phyloP scores from a whole-genome alignment of 495 filamentous ascomycete species.

The Penicillium macrosclerotiorum region DNA sequence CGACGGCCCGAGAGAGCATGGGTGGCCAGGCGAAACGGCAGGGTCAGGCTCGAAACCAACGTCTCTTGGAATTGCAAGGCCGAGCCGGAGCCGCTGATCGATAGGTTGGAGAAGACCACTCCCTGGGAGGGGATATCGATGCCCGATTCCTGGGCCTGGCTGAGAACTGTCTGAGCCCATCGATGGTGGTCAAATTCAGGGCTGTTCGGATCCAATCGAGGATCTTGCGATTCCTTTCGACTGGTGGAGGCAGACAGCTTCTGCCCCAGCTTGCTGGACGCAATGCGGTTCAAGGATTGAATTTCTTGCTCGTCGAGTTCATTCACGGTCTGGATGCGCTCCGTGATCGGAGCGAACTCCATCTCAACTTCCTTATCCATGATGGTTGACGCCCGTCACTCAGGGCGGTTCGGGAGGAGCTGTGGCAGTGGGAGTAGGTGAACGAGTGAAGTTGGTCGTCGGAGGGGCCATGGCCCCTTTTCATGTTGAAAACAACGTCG shows the following conservation, averaged over 20 bases:
- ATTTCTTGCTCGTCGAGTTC: slow-evolving; percentile 24
- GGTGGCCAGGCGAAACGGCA: slow-evolving; percentile 36
- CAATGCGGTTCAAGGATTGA: slow-evolving; percentile 24
- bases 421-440: background rate
- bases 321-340: slow-evolving; percentile 5
- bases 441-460: no score
- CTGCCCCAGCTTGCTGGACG: slow-evolving; percentile 26
- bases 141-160: slow-evolving; percentile 32
- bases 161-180: slow-evolving; percentile 47
- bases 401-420: background rate
- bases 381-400: background rate
- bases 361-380: slow-evolving; percentile 17
- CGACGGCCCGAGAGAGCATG: slow-evolving; percentile 26
- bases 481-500: no score
- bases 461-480: no score
- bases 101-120: slow-evolving; percentile 46
- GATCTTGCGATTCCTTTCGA: slow-evolving; percentile 28
- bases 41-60: slow-evolving; percentile 38
- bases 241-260: slow-evolving; percentile 18
- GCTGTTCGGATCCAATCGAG: slow-evolving; percentile 48
- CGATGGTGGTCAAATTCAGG: slow-evolving; percentile 51
- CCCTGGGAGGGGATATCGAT: slow-evolving; percentile 32
- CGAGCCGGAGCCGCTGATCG: slow-evolving; percentile 49
- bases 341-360: slow-evolving; percentile 22
- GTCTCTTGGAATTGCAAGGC: slow-evolving; percentile 50